Evolutionary conservation across 2,329 filamentous ascomycete species (phyloP), one percentile per base, ranked within the genome.

Genomic region (Dryadomyces quercus-mongolicae): DNA sequence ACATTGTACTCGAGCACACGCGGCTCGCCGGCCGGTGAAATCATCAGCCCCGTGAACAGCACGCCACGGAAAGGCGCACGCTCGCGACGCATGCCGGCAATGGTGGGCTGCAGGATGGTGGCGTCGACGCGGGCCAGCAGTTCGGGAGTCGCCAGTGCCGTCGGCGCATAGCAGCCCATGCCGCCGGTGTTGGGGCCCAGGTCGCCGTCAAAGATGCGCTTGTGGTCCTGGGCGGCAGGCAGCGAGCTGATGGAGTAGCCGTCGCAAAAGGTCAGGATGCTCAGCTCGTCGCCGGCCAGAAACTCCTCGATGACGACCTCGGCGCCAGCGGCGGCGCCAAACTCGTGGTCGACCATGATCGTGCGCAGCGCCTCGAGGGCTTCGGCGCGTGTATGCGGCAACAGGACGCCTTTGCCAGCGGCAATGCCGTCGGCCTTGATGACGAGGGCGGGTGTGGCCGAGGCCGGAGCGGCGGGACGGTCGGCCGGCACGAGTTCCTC

Each of bases 101-200:
- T 81, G 2, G 91, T 96, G 7, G 92, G 91, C 67, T 90, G 82
- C n/a, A 97, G 78, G 54, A 96, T 85, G 38, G 86, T 86, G 54
- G 77, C 76, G 65, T 96, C 85, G 57, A 98, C 82, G 57, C 83
- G 77, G 18, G 84, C 84, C 18, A 93, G 77, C n/a, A 95, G 75
- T 57, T 85, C 81, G 52, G 82, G 79, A 0, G 85, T 86, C 34
- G 85, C 84, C 62, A 91, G 84, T 59, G 81, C 86, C 1, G 91
- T 94, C n/a, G 88, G 88, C 16, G 91, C 90, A 69, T 97, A 97
- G 66, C 90, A 95, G 52, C 93, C 93, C 93, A 97, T 97, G 44
- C 93, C 93, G 56, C 92, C 93, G 2, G 93, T 97, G 71, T 97
- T 97, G 42, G 90, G 88, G 1, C 93, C 93, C 51, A 81, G 77